Evolutionary conservation across 1,139 yeast species (phyloP), one percentile per base, ranked within the genome.

Genomic region (Hemisphaericaspora subhashii): DNA sequence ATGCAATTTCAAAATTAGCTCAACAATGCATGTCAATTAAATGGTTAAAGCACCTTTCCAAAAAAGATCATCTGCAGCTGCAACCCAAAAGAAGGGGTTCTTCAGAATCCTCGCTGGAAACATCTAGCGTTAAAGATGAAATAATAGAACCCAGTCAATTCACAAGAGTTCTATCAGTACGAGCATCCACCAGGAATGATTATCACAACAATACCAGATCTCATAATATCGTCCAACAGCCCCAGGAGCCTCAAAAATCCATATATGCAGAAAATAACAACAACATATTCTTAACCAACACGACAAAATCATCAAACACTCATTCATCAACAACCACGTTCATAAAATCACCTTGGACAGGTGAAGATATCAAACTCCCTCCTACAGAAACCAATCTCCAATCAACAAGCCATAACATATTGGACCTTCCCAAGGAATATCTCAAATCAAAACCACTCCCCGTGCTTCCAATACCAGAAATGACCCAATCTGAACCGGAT

Each of bases 1-100:
- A 63, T 17, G 70, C 75, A 1, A 81, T 88, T 0, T 68, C 74
- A 25, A 70, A 80, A 37, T 62, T 86, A 35, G 82, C 95, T 0
- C 55, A 64, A n/a, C 74, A 80, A 45, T 85, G 95, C 53, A 58
- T 85, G 39, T 54, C 67, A 0, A 73, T 85, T 2, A 62, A 72
- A 2, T 83, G 89, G 84, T 63, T 86, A 18, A 64, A 60, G 34
- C 44, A 43, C 26, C 14, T 15, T 9, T 18, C 26, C 5, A 20
- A 15, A 16, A 22, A 14, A 16, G 16, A 45, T 43, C 27, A 49
- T 40, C 15, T 38, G 13, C 6, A n/a, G n/a, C n/a, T 39, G 16
- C 10, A 21, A 18, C 12, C 15, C 28, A 16, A 17, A 11, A 22
- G 32, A 8, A 30, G 41, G 10, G 32, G 37, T 13, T 45, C 53